A percentile compares a stretch with the other conserved stretches of the same genome.
Conservation (phyloP, 768 basidiomycete species). For the Vishniacozyma victoriae region DNA sequence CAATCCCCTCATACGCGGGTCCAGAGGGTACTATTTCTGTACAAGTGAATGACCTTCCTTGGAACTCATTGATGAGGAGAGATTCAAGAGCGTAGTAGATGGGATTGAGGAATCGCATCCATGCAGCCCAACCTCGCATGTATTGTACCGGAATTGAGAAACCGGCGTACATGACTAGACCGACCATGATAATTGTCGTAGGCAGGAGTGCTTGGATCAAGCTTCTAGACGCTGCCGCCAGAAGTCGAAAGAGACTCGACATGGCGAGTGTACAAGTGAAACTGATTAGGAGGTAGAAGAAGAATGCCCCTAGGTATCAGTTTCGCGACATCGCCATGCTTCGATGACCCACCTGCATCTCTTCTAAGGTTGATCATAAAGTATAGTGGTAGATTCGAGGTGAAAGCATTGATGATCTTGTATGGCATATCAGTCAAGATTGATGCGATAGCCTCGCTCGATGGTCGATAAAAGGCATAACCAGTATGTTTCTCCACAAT, state of each 20-base stretch:
- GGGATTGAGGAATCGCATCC: conserved; percentile 67
- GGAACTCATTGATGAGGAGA: conserved; percentile 81
- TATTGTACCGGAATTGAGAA: conserved; percentile 43
- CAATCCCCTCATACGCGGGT: conserved; percentile 28
- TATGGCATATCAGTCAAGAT: conserved; percentile 45
- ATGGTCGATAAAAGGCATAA: conserved; percentile 56
- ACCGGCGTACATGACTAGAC: conserved; percentile 69
- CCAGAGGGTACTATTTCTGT: conserved; percentile 40
- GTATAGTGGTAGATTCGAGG: conserved; percentile 49
- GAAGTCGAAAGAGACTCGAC: conserved; percentile 54
- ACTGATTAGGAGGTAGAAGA: conserved; percentile 53
- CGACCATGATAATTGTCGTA: conserved; percentile 62
- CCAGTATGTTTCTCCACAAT: conserved; percentile 53
- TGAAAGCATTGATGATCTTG: conserved; percentile 37
- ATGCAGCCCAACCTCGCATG: conserved; percentile 48
- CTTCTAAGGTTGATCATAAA: conserved; percentile 51
- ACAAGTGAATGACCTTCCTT: conserved; percentile 56
- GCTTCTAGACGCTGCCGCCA: conserved; percentile 62
- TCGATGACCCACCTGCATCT: conserved; percentile 49
- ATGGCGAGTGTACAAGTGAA: conserved; percentile 57
- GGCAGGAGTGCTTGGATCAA: conserved; percentile 59
- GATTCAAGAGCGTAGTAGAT: conserved; percentile 68
- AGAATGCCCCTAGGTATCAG: conserved; percentile 43
- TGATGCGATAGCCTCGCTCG: conserved; percentile 43
- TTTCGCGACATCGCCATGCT: not conserved